Evolutionary conservation across 2,329 filamentous ascomycete species (phyloP), one percentile per base, ranked within the genome.

Genomic region (Fusarium torulosum): DNA sequence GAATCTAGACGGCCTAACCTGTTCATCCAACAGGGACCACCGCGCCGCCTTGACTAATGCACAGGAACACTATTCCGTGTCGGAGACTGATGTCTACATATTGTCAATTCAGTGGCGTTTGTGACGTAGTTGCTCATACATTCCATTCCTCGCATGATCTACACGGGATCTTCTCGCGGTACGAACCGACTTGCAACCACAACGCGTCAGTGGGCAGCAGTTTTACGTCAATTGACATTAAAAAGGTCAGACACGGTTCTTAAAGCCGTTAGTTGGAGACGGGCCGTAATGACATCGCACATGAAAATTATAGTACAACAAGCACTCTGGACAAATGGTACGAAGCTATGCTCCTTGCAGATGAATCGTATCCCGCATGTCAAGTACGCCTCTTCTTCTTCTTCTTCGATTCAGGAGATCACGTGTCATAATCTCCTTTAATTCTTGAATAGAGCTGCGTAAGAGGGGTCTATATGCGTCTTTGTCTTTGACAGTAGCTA

Each of bases 71-170:
- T 13, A 35, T 42, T 23, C 35, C 35, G 21, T 15, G n/a, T 4
- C 17, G 14, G 4, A 14, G 27, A 2, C 14, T 31, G 41, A 23
- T 11, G 5, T 14, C 9, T 4, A 9, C 9, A 4, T 13, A 31
- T 33, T 27, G 4, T 15, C 13, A 13, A 43, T 44, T 35, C 8
- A 19, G 13, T 19, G 29, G n/a, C 13, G 6, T 15, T 8, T 7
- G 37, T 63, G 59, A 63, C 59, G 59, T 57, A 44, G 10, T 19
- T 41, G 8, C 21, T 29, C 6, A 45, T 33, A 19, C 57, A 41
- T 44, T 25, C 29, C 25, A 55, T 33, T 29, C 25, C 37, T 11
- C 7, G 2, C 11, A 6, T 5, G 58, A 44, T 56, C 35, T 21
- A 41, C 43, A 13, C 7, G 11, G 17, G 33, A 58, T 31, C 51